A percentile compares a stretch with the other conserved stretches of the same genome.
Conservation (phyloP, 768 basidiomycete genomes). For the Chalciporus pseudorubinellus region DNA sequence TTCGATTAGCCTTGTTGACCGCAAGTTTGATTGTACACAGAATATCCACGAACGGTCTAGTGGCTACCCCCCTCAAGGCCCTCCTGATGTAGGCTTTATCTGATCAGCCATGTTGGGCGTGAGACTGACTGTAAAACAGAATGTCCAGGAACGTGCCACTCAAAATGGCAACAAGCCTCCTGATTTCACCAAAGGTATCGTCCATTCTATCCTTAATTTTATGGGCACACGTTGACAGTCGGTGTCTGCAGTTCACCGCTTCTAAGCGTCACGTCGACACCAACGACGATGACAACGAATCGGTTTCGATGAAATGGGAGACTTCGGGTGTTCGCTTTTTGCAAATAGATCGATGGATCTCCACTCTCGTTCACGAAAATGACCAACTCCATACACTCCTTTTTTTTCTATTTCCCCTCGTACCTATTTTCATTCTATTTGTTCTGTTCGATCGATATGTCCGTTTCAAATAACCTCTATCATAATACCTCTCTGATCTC, state of each 20-base stretch:
- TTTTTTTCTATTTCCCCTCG: background rate
- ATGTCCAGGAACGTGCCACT: background rate
- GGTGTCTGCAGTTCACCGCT: no score
- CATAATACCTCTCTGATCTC: background rate
- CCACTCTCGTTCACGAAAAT: background rate
- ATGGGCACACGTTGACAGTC: no score
- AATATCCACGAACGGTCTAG: background rate
- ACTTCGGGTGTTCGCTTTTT: no score
- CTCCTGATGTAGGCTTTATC: background rate
- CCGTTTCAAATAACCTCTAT: no score
- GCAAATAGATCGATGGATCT: background rate
- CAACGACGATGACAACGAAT: background rate
- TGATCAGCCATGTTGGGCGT: background rate
- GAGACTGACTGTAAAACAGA: background rate
- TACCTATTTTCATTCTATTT: background rate
- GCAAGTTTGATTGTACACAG: no score
- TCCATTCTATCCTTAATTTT: background rate
- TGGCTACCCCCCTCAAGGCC: background rate
- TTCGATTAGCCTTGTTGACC: no score
- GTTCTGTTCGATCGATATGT: background rate
- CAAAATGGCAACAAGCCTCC: background rate
- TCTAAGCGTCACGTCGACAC: background rate
- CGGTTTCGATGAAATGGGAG: background rate
- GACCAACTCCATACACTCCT: conserved; percentile 5
- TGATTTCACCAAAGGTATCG: background rate